Evolutionary conservation across 1,284 basidiomycete genomes (phyloP), one percentile per base, ranked within the genome.

Genomic region (Afroboletus lepidellus): DNA sequence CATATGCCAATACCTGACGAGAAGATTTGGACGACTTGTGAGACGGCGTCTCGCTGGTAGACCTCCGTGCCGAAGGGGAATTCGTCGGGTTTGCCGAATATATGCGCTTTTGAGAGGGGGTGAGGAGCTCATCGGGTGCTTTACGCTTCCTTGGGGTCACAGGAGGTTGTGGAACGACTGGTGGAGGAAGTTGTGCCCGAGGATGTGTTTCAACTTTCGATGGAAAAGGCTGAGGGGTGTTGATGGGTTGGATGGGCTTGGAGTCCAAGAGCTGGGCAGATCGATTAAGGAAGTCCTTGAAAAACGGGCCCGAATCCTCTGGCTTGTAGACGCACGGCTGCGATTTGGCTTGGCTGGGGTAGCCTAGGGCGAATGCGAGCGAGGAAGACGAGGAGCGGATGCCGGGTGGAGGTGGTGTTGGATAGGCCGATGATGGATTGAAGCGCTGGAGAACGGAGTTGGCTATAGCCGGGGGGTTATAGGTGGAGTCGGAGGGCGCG

Each of bases 321-420:
- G 83, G 74, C n/a, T 72, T 68, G 57, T 78, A 78, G 16, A 70
- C 60, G 30, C 56, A 64, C 38, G 63, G 68, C 65, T 70, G 69
- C 9, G 63, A 41, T 46, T 60, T 69, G 25, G 13, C 47, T 16
- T 70, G 69, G 25, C 59, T 62, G 1, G 79, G 77, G 24, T 75
- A 72, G 11, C 81, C 84, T n/a, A 90, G 75, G 8, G 87, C 87
- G 63, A 76, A 76, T 2, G 87, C 85, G 48, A 90, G 77, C 11
- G 87, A 88, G 15, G 87, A 87, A 1, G 85, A 85, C 0, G 85
- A 80, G n/a, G 74, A 73, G 33, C 71, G 77, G 25, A 84, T 80
- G 12, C 77, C 75, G 2, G 82, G 83, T 13, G 84, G 85, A 8
- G 84, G 83, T 16, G 84, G 84, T 2, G 85, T 85, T 3, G 84